Base-by-base conservation (phyloP, 1,139 yeast genomes). In the Geotrichum bryndzae region DNA sequence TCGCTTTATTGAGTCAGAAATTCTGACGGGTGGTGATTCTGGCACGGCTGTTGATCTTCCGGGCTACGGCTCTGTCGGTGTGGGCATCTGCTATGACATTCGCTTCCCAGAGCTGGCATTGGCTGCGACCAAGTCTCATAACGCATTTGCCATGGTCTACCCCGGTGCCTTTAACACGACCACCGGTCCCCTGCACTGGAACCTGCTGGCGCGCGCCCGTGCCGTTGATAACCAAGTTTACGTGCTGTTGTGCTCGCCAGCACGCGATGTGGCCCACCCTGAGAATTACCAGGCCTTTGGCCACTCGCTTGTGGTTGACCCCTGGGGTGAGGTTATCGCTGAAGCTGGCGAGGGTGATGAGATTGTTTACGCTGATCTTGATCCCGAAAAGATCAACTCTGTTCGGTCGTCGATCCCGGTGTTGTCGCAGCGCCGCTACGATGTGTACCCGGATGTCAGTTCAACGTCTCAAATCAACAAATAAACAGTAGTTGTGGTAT, bases 91-190 rank as follows among this genome's bases (percentile, higher is more conserved):
- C 74, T 92, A 92, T 73, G 98, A 92, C 71, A 84, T 92, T 68
- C 79, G 98, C 67, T 92, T 92, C 78, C 97, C 96, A 0, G 97
- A 92, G 73, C 79, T 91, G 66, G 96, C 97, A 1, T 82, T 66
- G 82, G 85, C 62, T 74, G 78, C 60, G 10, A 56, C 59, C 13
- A 50, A 52, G 23, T 35, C 51, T 18, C 18, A 54, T 22, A 51
- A 54, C 62, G 86, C 96, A 0, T 90, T 90, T 76, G 96, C 95
- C 48, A 87, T 91, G 94, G 80, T 90, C 60, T 91, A 90, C 68
- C 98, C 98, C 0, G 96, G 97, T 60, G 98, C 98, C 0, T 92
- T 92, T 79, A 92, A 92, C 78, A 89, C 96, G 27, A 90, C 94
- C 38, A 92, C 98, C 0, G 98, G 98, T 0, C 98, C 98, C 0